phyloP scores from a whole-genome alignment of 768 basidiomycete species.

The Galerina sulciceps region DNA sequence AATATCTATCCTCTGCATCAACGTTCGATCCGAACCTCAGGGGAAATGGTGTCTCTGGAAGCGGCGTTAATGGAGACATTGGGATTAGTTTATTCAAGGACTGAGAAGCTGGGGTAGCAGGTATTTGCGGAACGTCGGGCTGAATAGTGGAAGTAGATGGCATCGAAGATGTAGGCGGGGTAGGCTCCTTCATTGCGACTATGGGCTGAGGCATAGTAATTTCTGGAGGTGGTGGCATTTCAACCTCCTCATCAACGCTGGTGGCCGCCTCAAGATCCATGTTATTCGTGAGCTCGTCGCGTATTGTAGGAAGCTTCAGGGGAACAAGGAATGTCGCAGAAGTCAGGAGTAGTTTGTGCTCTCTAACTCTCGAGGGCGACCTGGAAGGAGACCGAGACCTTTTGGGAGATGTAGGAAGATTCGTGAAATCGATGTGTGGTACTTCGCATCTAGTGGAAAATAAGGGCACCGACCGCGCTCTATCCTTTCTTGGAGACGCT shows the following conservation, averaged over 20 bases:
- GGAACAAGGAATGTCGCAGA: conserved; percentile 16
- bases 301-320: conserved; percentile 25
- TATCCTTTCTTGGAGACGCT: conserved; percentile 29
- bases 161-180: conserved; percentile 1
- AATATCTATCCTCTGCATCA: conserved; percentile 24
- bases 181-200: background rate
- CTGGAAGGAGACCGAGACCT: conserved; percentile 41
- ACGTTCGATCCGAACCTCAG: conserved; percentile 11
- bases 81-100: conserved; percentile 23
- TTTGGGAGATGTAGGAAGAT: conserved; percentile 45
- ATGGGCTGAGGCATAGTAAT: background rate
- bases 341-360: conserved; percentile 34
- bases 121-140: conserved; percentile 5
- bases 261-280: conserved; percentile 16
- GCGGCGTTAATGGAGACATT: conserved; percentile 51
- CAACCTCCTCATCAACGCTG: conserved; percentile 27
- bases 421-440: conserved; percentile 46
- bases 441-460: conserved; percentile 34
- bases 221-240: conserved; percentile 15
- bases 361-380: conserved; percentile 47
- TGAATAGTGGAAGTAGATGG: background rate
- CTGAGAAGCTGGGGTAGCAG: conserved; percentile 21
- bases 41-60: conserved; percentile 50
- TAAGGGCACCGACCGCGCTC: conserved; percentile 52
- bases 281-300: conserved; percentile 25